Conservation (phyloP, 345 rosid genomes). For the Aethionema arabicum region DNA sequence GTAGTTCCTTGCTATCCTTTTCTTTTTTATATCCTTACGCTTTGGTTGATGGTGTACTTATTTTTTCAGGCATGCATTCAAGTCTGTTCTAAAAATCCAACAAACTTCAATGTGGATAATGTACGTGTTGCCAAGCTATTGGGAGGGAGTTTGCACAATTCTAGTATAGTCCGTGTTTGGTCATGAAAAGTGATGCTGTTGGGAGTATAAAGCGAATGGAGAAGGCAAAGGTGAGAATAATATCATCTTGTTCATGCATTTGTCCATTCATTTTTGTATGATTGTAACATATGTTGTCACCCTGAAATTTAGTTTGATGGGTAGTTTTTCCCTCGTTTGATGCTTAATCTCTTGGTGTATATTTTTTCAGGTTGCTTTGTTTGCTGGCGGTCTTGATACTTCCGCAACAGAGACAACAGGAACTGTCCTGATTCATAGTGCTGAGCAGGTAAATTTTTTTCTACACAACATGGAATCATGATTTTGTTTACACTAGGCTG, state of each 20-base stretch:
- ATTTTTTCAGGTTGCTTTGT: too few relatives aligned
- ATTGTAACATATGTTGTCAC: neutral
- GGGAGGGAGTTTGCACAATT: conserved; percentile 89
- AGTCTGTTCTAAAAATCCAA: conserved; percentile 97
- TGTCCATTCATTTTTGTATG: neutral
- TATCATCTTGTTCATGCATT: neutral
- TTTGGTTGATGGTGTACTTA: neutral
- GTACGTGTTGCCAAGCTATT: conserved; percentile 89
- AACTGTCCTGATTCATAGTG: too few relatives aligned
- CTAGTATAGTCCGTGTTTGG: conserved; percentile 76
- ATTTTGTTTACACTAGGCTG: neutral
- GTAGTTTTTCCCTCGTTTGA: neutral
- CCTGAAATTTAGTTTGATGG: conserved; percentile 8
- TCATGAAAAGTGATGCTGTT: conserved; percentile 80
- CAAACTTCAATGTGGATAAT: conserved; percentile 81
- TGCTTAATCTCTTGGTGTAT: conserved; percentile 1
- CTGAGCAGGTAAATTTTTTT: too few relatives aligned
- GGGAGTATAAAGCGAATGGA: conserved; percentile 92
- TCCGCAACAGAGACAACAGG: too few relatives aligned
- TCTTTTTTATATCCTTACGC: neutral
- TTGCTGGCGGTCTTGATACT: too few relatives aligned
- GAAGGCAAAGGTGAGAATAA: conserved; percentile 63
- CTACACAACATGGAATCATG: neutral
- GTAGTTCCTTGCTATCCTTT: conserved; percentile 10
- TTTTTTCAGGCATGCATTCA: conserved; percentile 85